Evolutionary conservation across 1,284 basidiomycete genomes (phyloP).

Genomic region (Gomphus bonarii): DNA sequence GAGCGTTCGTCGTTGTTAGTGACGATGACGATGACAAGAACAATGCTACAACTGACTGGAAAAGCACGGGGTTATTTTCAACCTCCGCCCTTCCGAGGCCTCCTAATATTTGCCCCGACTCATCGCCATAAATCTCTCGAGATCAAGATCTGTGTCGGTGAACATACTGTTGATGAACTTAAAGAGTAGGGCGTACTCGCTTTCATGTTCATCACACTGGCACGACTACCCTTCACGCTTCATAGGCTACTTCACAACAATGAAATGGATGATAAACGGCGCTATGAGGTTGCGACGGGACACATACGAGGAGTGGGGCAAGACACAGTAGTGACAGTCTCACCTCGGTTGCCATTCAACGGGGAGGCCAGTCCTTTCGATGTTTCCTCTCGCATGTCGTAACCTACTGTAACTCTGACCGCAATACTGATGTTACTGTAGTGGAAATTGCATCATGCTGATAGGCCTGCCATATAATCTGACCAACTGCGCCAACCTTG

Average conservation of each 20-base stretch:
- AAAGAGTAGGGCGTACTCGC: background rate
- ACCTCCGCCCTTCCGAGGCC: constrained; percentile 1
- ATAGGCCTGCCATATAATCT: no score
- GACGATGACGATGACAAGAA: background rate
- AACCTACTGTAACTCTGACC: no score
- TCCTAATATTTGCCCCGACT: background rate
- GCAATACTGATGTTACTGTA: no score
- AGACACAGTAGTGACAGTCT: no score
- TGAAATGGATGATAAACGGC: constrained; percentile 44
- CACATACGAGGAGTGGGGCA: no score
- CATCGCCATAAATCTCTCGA: background rate
- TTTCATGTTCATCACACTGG: background rate
- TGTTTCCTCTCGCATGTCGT: no score
- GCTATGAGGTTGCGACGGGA: no score
- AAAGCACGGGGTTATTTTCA: background rate
- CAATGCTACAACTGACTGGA: background rate
- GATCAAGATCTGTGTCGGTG: no score
- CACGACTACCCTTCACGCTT: background rate
- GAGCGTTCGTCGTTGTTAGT: background rate
- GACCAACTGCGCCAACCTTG: no score
- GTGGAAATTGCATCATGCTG: no score
- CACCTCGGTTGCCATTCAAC: no score
- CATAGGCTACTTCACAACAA: constrained; percentile 25
- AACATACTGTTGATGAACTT: background rate
- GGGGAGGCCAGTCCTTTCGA: no score